A percentile compares a stretch with the other conserved stretches of the same genome.
Evolutionary conservation across 73 alveolate species (phyloP).

Genomic region (Symbiodinium pilosum): DNA sequence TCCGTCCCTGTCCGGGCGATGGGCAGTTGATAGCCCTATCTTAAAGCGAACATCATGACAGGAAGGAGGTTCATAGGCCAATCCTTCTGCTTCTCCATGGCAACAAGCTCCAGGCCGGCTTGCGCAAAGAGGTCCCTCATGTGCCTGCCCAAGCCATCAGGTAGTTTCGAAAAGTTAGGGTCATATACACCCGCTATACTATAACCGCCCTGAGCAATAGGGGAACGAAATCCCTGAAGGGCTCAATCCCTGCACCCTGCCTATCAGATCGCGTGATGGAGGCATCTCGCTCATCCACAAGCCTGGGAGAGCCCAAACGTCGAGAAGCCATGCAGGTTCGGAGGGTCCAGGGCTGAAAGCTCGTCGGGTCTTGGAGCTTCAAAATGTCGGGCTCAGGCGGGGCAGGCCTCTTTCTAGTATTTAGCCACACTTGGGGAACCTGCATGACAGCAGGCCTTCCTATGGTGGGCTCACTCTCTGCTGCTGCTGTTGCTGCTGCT

Average conservation of each 20-base stretch:
- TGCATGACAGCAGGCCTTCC: neutral
- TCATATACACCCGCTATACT: too few species aligned
- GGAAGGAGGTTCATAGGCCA: constrained; percentile 69
- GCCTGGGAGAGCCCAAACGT: neutral
- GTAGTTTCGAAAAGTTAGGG: too few species aligned
- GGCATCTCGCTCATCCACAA: constrained; percentile 58
- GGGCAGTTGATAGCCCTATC: neutral
- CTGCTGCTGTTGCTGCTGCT: neutral
- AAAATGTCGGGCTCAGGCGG: too few species aligned
- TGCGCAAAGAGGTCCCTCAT: constrained; percentile 38
- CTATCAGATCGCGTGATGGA: constrained; percentile 55
- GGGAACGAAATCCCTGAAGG: too few species aligned
- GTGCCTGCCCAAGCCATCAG: too few species aligned
- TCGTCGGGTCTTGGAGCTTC: too few species aligned
- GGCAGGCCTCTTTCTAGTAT: too few species aligned
- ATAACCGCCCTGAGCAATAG: too few species aligned
- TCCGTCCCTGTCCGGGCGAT: too few species aligned
- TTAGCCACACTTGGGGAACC: neutral
- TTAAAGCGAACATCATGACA: constrained; percentile 2
- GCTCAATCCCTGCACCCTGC: too few species aligned
- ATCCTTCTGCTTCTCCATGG: constrained; percentile 9
- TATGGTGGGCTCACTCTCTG: neutral
- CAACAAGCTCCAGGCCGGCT: constrained; percentile 28
- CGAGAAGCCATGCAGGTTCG: too few species aligned
- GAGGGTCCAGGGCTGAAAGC: too few species aligned